phyloP scores from a whole-genome alignment of 306 rosid species.

The Trifolium pratense region DNA sequence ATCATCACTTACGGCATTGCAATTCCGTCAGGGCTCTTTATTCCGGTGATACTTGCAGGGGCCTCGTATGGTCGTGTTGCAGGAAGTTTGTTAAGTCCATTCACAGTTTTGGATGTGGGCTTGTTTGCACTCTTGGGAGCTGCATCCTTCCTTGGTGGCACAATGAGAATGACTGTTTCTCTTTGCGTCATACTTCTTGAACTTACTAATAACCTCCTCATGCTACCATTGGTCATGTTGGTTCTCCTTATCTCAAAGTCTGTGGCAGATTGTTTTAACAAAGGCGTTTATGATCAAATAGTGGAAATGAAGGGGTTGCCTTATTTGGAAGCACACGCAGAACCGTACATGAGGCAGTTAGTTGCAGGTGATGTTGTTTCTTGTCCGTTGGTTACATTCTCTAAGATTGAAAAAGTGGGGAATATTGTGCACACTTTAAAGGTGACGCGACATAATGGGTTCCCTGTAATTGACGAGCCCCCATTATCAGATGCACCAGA shows the following conservation, averaged over 20 bases:
- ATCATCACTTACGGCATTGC: conserved; percentile 86
- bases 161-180: conserved; percentile 95
- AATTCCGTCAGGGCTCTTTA: conserved; percentile 87
- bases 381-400: conserved; percentile 66
- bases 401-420: conserved; percentile 77
- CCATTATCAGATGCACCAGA: conserved; percentile 61
- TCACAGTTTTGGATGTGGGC: conserved; percentile 61
- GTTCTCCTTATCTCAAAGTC: conserved; percentile 77
- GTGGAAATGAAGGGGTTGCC: conserved; percentile 73
- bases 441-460: conserved; percentile 65
- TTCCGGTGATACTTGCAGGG: conserved; percentile 87
- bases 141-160: conserved; percentile 90
- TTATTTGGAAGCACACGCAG: conserved; percentile 76
- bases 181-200: conserved; percentile 83
- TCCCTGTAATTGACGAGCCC: conserved; percentile 83
- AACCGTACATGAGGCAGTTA: conserved; percentile 74
- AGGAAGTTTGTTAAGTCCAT: conserved; percentile 58
- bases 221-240: conserved; percentile 78
- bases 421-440: conserved; percentile 57
- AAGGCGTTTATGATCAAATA: conserved; percentile 84
- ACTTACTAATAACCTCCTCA: conserved; percentile 74
- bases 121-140: conserved; percentile 84
- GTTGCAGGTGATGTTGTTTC: conserved; percentile 76
- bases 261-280: conserved; percentile 76
- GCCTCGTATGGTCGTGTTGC: conserved; percentile 82